Conservation (phyloP, 2,329 filamentous ascomycete species). For the Penicillium sclerotigenum region DNA sequence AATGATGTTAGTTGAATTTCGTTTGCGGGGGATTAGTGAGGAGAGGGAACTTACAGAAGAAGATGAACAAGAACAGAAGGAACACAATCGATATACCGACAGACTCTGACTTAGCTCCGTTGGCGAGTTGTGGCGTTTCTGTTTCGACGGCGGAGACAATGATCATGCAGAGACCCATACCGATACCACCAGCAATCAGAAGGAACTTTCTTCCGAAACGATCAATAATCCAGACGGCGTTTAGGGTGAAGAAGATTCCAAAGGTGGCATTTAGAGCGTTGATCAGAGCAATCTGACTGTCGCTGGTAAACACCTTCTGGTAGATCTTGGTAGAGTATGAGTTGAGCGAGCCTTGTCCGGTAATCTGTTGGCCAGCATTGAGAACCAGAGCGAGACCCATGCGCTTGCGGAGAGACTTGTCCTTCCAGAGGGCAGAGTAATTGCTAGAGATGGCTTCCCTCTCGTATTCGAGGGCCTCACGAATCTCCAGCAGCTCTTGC, state of each 20-base stretch:
- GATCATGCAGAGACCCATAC: slow-evolving; percentile 69
- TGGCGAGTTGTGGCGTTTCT: slow-evolving; percentile 51
- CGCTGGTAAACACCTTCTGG: slow-evolving; percentile 63
- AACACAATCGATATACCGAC: slow-evolving; percentile 68
- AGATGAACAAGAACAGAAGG: slow-evolving; percentile 62
- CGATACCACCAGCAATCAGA: slow-evolving; percentile 64
- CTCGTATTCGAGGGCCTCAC: slow-evolving; percentile 68
- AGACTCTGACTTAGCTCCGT: slow-evolving; percentile 54
- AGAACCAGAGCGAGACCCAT: slow-evolving; percentile 63
- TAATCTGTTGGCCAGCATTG: slow-evolving; percentile 69
- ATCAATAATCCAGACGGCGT: slow-evolving; percentile 70
- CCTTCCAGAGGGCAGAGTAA: slow-evolving; percentile 67
- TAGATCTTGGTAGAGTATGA: slow-evolving; percentile 72
- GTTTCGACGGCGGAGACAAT: slow-evolving; percentile 59
- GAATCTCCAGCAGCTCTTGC: slow-evolving; percentile 62
- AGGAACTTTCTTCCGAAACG: slow-evolving; percentile 68
- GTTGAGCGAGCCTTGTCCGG: slow-evolving; percentile 70
- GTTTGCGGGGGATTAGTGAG: slow-evolving; percentile 8
- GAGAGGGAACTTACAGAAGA: slow-evolving; percentile 36
- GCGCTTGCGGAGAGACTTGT: slow-evolving; percentile 65
- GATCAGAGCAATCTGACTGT: slow-evolving; percentile 64
- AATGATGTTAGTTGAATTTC: slow-evolving; percentile 22
- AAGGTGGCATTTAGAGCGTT: slow-evolving; percentile 72
- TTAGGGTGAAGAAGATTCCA: slow-evolving; percentile 69
- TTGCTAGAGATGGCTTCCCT: slow-evolving; percentile 63